Evolutionary conservation across 495 filamentous ascomycete genomes (phyloP), one percentile per base, ranked within the genome.

Genomic region (Saxispiralis lemnorum): DNA sequence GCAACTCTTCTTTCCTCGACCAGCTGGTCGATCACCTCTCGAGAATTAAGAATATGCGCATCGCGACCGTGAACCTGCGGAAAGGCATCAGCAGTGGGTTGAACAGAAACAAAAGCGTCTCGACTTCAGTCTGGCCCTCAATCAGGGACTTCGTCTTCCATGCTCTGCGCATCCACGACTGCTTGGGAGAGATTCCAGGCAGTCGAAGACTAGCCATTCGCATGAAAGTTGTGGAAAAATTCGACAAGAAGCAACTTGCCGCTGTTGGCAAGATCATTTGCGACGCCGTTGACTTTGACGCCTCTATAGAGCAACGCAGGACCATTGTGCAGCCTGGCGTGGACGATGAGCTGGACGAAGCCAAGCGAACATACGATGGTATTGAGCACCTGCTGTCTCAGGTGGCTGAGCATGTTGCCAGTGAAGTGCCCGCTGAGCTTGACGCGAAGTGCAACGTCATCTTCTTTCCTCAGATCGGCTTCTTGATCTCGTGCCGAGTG

Each of bases 401-500:
- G 28, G 70, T 82, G 12, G 75, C 73, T n/a, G 64, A 66, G 17
- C 63, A 71, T 5, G 65, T 93, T 40, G 68, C 73, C 3, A 58
- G 54, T 10, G 70, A 66, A 1, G 63, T 88, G 11, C 88, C 89
- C 0, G 63, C 63, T 46, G 51, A 64, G 49, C 52, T 81, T 56
- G 61, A 69, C 61, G 56, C 76, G 44, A 62, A 76, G 56, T 51
- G 95, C 61, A 83, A 81, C 44, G 76, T 81, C 39, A 79, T 92
- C 16, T 87, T 87, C 57, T 84, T 94, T 51, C 86, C 85, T 9
- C 83, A 93, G 54, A 70, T 94, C 12, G 92, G 89, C 2, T 97
- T 93, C 59, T 71, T 95, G 14, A 81, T 85, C 18, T 76, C 78
- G 0, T 76, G 94, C 17, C 69, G 71, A 0, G 58, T 80, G 10